These are phyloP conservation scores for Verbascum thapsus DNA, from an alignment of 257 asterid species.

Conservation along the genomic window DNA sequence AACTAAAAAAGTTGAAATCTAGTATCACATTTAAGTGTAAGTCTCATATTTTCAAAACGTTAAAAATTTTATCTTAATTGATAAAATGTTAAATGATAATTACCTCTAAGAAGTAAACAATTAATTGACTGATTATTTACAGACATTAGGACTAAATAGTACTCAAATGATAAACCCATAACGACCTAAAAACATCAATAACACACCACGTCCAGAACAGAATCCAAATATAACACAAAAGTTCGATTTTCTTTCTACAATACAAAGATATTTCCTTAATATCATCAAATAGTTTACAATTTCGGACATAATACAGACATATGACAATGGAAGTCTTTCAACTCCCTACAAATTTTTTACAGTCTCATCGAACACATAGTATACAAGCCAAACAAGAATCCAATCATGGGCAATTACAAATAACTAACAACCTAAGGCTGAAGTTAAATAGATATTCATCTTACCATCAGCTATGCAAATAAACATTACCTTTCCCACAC, in stretches of 20 bases:
- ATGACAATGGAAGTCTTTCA: not conserved
- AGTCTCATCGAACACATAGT: conserved; percentile 25
- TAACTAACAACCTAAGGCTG: conserved; percentile 15
- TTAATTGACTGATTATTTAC: no score
- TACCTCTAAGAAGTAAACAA: no score
- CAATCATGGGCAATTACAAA: conserved; percentile 30
- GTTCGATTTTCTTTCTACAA: not conserved
- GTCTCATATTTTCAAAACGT: no score
- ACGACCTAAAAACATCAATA: no score
- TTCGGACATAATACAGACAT: not conserved
- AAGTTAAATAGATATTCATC: conserved; percentile 23
- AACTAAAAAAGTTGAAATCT: no score
- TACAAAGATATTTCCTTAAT: not conserved
- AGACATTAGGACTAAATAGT: no score
- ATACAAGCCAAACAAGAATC: conserved; percentile 36
- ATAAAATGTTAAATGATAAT: no score
- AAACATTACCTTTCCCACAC: not conserved
- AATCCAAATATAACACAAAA: no score
- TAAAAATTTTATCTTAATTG: no score
- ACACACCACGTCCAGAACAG: no score
- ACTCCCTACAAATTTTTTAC: conserved; percentile 8
- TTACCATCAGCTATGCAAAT: conserved; percentile 30
- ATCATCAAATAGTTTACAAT: not conserved
- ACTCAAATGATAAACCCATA: no score
- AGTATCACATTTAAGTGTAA: no score